Evolutionary conservation across 768 basidiomycete species (phyloP), one percentile per base, ranked within the genome.

Genomic region (Amanita pseudoporphyria): DNA sequence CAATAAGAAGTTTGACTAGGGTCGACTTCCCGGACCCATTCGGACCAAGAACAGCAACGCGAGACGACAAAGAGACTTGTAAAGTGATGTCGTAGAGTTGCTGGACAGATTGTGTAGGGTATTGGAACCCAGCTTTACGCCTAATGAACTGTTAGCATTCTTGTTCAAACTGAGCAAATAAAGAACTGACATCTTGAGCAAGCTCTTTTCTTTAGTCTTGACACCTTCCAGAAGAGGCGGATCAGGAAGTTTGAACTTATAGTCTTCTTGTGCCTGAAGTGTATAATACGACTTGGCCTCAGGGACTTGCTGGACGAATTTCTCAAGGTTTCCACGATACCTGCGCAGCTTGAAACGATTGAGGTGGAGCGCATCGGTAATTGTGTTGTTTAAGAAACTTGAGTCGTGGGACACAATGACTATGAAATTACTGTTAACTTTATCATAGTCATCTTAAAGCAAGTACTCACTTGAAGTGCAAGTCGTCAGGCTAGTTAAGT

Each of bases 361-460:
- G 56, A 97, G 73, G 73, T 96, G 91, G 64, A 97, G 87, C 58
- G 93, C 90, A 61, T 96, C 94, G 58, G 93, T 96, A 73, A 96
- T 93, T 58, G 91, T 91, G 76, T 95, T 87, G 81, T 97, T 97
- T 55, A 96, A 77, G 89, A 97, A 97, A 64, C 82, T 68, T 6
- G 93, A 95, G 75, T 97, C 94, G 78, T 96, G 94, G 52, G 94
- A 96, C 64, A 96, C 94, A 59, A 97, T 96, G 76, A 97, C 87
- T 81, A 62, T 9, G 21, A 12, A 22, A 19, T 12, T 2, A 10
- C 2, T 16, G 3, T 35, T n/a, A 35, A 21, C 2, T 9, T 35
- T n/a, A 19, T 9, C 40, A 52, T 57, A 37, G 53, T 48, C 26
- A 21, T 35, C 12, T 6, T 12, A 6, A 21, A 52, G n/a, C 16